phyloP scores from a whole-genome alignment of 139 green algal species.

The Volvox reticuliferus region DNA sequence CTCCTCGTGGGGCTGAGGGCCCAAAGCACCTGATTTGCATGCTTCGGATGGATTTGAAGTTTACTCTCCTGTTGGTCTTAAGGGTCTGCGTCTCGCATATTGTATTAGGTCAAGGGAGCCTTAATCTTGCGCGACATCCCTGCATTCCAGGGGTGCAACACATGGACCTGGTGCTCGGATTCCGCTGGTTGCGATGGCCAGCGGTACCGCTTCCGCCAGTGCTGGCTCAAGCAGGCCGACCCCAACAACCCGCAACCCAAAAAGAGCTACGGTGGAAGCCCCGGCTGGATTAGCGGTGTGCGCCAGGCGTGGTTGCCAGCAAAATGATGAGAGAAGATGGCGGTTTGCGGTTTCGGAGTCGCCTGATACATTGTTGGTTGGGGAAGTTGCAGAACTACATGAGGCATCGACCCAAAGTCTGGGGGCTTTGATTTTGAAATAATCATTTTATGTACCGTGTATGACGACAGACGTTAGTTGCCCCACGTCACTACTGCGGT shows the following conservation, averaged over 20 bases:
- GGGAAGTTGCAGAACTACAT: neutral
- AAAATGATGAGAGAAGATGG: neutral
- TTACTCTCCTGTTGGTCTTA: neutral
- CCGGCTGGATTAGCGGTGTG: constrained; percentile 31
- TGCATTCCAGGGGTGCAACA: constrained; percentile 29
- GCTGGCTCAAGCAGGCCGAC: constrained; percentile 46
- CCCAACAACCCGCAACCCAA: constrained; percentile 25
- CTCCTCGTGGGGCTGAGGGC: too few relatives aligned
- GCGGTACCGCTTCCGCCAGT: constrained; percentile 34
- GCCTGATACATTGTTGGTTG: neutral
- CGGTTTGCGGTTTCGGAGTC: neutral
- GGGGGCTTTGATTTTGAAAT: too few relatives aligned
- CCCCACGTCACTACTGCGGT: too few relatives aligned
- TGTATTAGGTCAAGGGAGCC: neutral
- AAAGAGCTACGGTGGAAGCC: neutral
- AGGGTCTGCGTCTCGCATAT: neutral
- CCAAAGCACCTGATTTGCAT: too few relatives aligned
- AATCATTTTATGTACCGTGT: too few relatives aligned
- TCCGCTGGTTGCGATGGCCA: neutral
- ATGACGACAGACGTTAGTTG: too few relatives aligned
- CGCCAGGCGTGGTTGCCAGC: neutral
- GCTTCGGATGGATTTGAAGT: too few relatives aligned
- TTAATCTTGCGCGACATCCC: too few relatives aligned
- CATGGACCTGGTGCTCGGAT: constrained; percentile 37
- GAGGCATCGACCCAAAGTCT: too few relatives aligned